phyloP scores from a whole-genome alignment of 2,329 filamentous ascomycete genomes.

The Colletotrichum tabaci region DNA sequence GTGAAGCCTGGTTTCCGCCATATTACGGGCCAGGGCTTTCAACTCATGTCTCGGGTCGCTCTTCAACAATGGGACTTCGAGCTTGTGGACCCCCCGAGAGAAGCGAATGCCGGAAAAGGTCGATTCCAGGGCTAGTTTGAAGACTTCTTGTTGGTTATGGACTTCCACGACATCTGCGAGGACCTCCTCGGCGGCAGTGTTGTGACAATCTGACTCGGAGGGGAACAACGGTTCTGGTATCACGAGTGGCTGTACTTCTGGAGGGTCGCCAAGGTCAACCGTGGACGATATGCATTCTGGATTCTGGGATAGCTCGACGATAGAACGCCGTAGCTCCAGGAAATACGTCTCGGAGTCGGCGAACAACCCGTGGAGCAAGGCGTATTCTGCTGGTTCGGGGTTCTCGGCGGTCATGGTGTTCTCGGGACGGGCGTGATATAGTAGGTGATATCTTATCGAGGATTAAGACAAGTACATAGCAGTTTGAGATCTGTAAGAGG shows the following conservation, averaged over 20 bases:
- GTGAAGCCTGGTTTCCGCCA: conserved; percentile 11
- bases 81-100: background rate
- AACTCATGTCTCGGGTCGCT: conserved; percentile 32
- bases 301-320: background rate
- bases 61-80: conserved; percentile 30
- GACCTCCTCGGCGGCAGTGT: background rate
- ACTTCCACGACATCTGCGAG: background rate
- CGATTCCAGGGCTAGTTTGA: conserved; percentile 25
- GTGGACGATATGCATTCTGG: background rate
- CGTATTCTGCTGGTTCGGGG: conserved; percentile 11
- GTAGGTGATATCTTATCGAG: no score
- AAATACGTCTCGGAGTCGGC: background rate
- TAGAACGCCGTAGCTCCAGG: background rate
- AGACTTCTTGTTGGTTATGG: background rate
- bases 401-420: background rate
- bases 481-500: no score
- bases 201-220: background rate
- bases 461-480: no score
- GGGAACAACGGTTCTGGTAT: conserved; percentile 3
- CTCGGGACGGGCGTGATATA: background rate
- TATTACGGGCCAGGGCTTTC: background rate
- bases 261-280: background rate
- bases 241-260: background rate
- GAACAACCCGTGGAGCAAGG: background rate
- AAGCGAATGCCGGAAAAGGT: conserved; percentile 10